Base-by-base conservation (phyloP, 1,139 yeast genomes). In the Pichia sp. region DNA sequence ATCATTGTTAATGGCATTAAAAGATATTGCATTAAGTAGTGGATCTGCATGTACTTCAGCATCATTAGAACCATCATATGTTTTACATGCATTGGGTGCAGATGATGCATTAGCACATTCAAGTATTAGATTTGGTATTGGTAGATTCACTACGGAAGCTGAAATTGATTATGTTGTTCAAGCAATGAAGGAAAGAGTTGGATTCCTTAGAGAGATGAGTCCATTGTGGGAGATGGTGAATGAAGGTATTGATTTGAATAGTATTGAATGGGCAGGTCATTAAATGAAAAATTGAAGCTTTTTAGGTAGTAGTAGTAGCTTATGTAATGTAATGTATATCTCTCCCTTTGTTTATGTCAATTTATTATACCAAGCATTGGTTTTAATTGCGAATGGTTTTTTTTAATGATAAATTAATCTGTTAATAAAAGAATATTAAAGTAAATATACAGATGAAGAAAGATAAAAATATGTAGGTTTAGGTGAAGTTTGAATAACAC, bases 21-120 rank as follows among this genome's bases (percentile, higher is more conserved):
- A 91, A 60, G 98, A 91, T 61, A 86, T 91, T 59, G 98, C 98
- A 0, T 73, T 91, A 52, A 83, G 95, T 47, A 85, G 96, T 3
- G 98, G 98, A 28, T 86, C 96, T n/a, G 98, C 98, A 4, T 91
- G 99, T 71, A 91, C 99, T 6, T 89, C 97, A 28, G 97, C 98
- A 0, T 89, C 97, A 7, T 74, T 91, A 56, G 99, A 91, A 64
- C 99, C 99, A 22, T 85, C 96, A 3, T 91, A 91, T 56, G 99
- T 91, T 31, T 72, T 91, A 56, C 95, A 91, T 55, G 97, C 98
- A 1, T 71, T 91, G 40, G 99, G 99, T 40, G 96, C 95, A 19
- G 97, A 91, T 62, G 99, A 91, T 60, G 97, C 97, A 9, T 72
- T 91, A 54, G 98, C 99, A 5, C 99, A 91, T 63, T 88, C 97